Percentiles rank a stretch among this genome's conserved stretches.
Conservation (phyloP, 805 yeast genomes). For the Cyberlindnera veronae region DNA sequence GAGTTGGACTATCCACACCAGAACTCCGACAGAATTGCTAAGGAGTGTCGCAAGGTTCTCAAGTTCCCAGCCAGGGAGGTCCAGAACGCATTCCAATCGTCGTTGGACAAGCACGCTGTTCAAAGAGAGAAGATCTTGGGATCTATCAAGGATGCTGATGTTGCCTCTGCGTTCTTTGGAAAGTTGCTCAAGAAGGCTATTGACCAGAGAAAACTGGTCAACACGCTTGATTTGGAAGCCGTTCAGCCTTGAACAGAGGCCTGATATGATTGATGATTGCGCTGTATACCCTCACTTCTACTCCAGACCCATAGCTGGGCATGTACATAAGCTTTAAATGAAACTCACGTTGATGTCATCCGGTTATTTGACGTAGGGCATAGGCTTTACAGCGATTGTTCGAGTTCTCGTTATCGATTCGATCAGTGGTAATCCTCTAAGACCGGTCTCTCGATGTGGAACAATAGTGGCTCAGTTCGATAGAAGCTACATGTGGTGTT, state of each 20-base stretch:
- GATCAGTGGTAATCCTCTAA: no score
- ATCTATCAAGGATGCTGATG: slow-evolving; percentile 52
- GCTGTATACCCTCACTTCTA: no score
- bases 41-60: slow-evolving; percentile 79
- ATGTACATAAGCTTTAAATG: no score
- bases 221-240: slow-evolving; percentile 41
- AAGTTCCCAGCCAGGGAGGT: slow-evolving; percentile 82
- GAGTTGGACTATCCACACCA: slow-evolving; percentile 72
- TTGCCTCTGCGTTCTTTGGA: slow-evolving; percentile 52
- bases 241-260: slow-evolving; percentile 6
- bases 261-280: no score
- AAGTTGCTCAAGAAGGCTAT: slow-evolving; percentile 42
- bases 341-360: no score
- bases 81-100: slow-evolving; percentile 59
- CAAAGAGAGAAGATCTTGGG: slow-evolving; percentile 54
- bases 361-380: no score
- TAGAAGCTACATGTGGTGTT: no score
- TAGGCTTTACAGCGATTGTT: no score
- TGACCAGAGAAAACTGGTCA: slow-evolving; percentile 40
- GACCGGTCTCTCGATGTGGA: no score
- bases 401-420: no score
- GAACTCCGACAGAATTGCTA: slow-evolving; percentile 74
- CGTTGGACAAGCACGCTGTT: slow-evolving; percentile 56
- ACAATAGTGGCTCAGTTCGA: no score
- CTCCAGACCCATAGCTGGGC: no score